A percentile compares a stretch with the other conserved stretches of the same genome.
phyloP scores from a whole-genome alignment of 257 asterid species.

The Solanum medicagineum region DNA sequence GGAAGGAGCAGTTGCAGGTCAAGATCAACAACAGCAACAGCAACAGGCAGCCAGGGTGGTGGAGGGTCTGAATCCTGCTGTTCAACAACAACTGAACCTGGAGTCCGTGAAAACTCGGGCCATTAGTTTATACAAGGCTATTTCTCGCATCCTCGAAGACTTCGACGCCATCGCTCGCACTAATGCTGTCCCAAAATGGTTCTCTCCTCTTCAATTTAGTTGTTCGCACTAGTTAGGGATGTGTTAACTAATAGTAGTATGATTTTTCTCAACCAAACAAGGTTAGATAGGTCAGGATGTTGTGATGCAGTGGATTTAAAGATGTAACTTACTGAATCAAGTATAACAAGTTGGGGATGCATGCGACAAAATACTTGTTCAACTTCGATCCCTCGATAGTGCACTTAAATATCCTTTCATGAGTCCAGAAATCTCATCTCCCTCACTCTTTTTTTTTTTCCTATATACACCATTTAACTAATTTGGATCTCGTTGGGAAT shows the following conservation, averaged over 20 bases:
- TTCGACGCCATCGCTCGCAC: slow-evolving; percentile 61
- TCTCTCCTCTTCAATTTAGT: background rate
- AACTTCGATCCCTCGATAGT: background rate
- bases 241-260: background rate
- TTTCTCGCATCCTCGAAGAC: slow-evolving; percentile 90
- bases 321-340: background rate
- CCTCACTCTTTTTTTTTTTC: background rate
- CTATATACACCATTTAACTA: background rate
- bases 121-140: slow-evolving; percentile 74
- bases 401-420: background rate
- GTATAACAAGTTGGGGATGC: background rate
- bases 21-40: slow-evolving; percentile 18
- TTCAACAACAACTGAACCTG: slow-evolving; percentile 90
- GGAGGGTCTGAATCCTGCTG: slow-evolving; percentile 80
- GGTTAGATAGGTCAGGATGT: background rate
- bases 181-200: slow-evolving; percentile 82
- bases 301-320: background rate
- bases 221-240: background rate
- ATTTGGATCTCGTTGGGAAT: background rate
- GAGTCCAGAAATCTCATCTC: background rate
- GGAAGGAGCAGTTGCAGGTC: slow-evolving; percentile 43
- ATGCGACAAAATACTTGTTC: background rate
- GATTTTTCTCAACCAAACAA: too few species aligned
- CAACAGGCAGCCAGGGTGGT: slow-evolving; percentile 39
- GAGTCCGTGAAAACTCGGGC: slow-evolving; percentile 95